Evolutionary conservation across 768 basidiomycete genomes (phyloP), one percentile per base, ranked within the genome.

Genomic region (Omphalotus guepiniiformis): DNA sequence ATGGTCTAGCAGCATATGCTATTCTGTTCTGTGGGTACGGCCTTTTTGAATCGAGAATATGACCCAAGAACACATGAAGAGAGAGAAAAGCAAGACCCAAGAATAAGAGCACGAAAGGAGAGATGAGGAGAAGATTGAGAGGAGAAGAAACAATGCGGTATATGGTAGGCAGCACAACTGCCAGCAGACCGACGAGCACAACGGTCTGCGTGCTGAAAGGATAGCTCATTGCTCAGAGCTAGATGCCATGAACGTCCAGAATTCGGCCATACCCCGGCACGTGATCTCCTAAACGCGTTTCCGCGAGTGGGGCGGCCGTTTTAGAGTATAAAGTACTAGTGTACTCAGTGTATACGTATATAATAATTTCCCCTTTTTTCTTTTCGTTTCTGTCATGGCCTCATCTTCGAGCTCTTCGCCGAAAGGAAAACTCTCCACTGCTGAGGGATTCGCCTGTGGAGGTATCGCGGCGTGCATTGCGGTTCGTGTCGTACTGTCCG

Each of bases 391-490:
- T 40, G 23, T n/a, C 19, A 40, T 40, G 39, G 55, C 53, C 32
- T 43, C 53, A 29, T 32, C 43, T 13, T 39, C 39, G n/a, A 57
- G 56, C 46, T 56, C 58, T 27, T 55, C 60, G 11, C 63, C 65
- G 11, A 43, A 42, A 44, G 26, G 39, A 21, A 40, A 36, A 13
- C 53, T 92, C 28, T 82, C 83, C 34, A 88, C 87, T 0, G 54
- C 73, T 39, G 93, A 94, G 64, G 80, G 88, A 34, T 99, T 99
- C 61, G 38, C 88, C 9, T 88, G 88, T 53, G 96, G 96, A 48
- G 94, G 88, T 21, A 62, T 93, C 43, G 96, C 96, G 42, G 96
- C 93, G 49, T 91, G 82, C 63, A 84, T 88, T 36, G 95, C 94
- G 28, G 93, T 94, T 53, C 58, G 82, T 71, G 15, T 6, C 36